Percentiles rank a stretch among this genome's conserved stretches.
Conservation (phyloP, 495 filamentous ascomycete genomes). For the Tuber brumale region DNA sequence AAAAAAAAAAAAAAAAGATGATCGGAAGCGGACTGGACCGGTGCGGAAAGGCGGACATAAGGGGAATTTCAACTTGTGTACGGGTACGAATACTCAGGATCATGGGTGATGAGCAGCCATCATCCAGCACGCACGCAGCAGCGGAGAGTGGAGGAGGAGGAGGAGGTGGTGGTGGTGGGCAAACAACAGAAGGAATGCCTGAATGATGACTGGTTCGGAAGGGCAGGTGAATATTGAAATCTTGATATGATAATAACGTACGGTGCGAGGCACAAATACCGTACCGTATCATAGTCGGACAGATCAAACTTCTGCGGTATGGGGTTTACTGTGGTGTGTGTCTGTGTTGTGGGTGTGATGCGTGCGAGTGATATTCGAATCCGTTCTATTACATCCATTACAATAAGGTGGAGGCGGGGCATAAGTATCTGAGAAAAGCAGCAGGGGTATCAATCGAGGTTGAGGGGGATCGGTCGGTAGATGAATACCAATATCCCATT, state of each 20-base stretch:
- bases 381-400: background rate
- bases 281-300: background rate
- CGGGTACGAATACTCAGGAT: no score
- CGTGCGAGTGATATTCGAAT: background rate
- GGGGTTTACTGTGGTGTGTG: background rate
- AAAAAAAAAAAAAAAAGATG: no score
- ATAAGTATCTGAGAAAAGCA: background rate
- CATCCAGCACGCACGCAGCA: background rate
- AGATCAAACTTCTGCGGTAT: background rate
- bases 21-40: background rate
- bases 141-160: background rate
- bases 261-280: background rate
- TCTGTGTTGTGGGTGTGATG: background rate
- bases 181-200: background rate
- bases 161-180: background rate
- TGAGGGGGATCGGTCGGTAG: slow-evolving; percentile 6
- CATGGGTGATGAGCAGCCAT: background rate
- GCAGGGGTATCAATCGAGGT: slow-evolving; percentile 3
- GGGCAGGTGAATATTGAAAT: background rate
- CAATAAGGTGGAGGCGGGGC: background rate
- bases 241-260: background rate
- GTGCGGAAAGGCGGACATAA: background rate
- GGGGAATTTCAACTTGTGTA: background rate
- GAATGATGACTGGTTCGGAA: slow-evolving; percentile 3
- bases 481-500: background rate